Evolutionary conservation across 257 asterid species (phyloP).

Genomic region (Solanum bukasovii): DNA sequence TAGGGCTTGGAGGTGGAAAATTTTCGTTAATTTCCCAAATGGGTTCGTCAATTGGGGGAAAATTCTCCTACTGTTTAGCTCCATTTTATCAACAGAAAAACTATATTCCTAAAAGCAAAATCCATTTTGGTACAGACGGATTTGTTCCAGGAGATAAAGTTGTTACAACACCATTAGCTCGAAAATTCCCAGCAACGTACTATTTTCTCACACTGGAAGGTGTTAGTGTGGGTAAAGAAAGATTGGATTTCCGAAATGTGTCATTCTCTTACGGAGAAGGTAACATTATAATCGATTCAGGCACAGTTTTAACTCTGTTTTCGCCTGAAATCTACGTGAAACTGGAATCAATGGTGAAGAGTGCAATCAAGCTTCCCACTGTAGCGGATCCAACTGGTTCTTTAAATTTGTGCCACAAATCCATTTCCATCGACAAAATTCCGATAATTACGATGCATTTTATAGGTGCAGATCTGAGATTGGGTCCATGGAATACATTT

Average conservation of each 20-base stretch:
- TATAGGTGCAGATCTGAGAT: slow-evolving; percentile 44
- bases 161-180: slow-evolving; percentile 33
- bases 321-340: slow-evolving; percentile 8
- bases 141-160: slow-evolving; percentile 21
- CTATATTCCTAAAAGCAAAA: slow-evolving; percentile 18
- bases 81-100: neutral
- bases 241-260: neutral
- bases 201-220: slow-evolving; percentile 49
- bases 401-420: slow-evolving; percentile 28
- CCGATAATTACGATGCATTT: slow-evolving; percentile 46
- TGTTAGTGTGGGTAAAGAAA: slow-evolving; percentile 24
- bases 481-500: slow-evolving; percentile 27
- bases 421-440: neutral
- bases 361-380: neutral
- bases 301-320: slow-evolving; percentile 41
- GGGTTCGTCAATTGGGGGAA: slow-evolving; percentile 21
- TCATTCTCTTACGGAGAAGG: slow-evolving; percentile 5
- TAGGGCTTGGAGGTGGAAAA: slow-evolving; percentile 50
- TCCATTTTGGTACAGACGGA: slow-evolving; percentile 32
- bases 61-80: slow-evolving; percentile 60
- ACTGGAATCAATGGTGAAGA: slow-evolving; percentile 8
- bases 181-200: slow-evolving; percentile 6
- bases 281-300: slow-evolving; percentile 50
- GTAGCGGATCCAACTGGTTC: slow-evolving; percentile 16
- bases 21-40: slow-evolving; percentile 43